A percentile compares a stretch with the other conserved stretches of the same genome.
Conservation (phyloP, 306 rosid genomes). For the Heteromeles arbutifolia region DNA sequence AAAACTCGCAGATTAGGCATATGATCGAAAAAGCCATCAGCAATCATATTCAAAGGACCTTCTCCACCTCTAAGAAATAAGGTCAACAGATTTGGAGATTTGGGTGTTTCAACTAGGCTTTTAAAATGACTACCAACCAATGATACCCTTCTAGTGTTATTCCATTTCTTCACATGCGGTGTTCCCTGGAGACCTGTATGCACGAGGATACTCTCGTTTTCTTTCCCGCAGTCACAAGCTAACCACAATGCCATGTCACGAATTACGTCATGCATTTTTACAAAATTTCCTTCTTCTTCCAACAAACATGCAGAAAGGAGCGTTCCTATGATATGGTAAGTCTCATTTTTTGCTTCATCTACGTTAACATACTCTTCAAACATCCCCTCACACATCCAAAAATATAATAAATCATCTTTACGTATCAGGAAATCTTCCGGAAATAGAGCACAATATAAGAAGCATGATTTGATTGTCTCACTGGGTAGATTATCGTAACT, state of each 20-base stretch:
- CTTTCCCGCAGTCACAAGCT: background rate
- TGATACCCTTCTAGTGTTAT: background rate
- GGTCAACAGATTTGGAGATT: background rate
- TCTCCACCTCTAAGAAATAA: background rate
- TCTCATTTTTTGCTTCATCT: background rate
- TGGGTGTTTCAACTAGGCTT: background rate
- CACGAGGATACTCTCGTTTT: background rate
- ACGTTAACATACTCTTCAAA: background rate
- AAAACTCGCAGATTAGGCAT: background rate
- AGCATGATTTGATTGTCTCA: background rate
- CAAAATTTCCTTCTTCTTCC: background rate
- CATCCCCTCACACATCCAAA: background rate
- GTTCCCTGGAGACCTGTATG: too few relatives aligned
- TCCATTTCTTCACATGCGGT: background rate
- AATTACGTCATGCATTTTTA: background rate
- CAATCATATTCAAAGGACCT: background rate
- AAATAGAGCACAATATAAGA: background rate
- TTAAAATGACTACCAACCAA: background rate
- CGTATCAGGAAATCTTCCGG: background rate
- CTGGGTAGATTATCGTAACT: background rate
- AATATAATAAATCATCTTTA: too few relatives aligned
- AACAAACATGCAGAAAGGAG: background rate
- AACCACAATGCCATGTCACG: background rate
- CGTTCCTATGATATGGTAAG: background rate
- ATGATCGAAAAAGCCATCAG: background rate